Evolutionary conservation across 2,329 filamentous ascomycete species (phyloP), one percentile per base, ranked within the genome.

Genomic region (Aspergillus luchuensis): DNA sequence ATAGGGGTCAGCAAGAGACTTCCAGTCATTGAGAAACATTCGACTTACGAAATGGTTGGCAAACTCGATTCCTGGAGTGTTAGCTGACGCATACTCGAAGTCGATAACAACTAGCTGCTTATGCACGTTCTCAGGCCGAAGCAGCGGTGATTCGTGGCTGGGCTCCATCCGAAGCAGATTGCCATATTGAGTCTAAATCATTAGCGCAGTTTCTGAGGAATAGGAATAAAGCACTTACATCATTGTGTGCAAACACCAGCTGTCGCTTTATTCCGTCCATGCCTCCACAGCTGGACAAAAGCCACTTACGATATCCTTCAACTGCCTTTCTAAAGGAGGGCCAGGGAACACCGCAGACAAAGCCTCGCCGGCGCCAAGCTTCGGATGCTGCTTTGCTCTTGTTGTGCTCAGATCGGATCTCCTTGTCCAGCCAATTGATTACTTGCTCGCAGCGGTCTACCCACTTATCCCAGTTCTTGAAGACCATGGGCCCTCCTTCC

Each of bases 61-160:
- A 74, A 99, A 98, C 76, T 99, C 95, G 15, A 92, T 82, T 1
- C 92, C 95, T 0, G 87, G 88, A 0, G 89, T 83, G 73, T 98
- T 99, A 59, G 94, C 92, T 2, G 89, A 93, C 1, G 95, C 91
- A 73, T 99, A 99, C 72, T 99, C 95, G 71, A 99, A 99, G 75
- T 99, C 95, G 71, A 99, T 99, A 65, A 99, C 95, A 15, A 98
- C 85, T 13, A 99, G 85, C 77, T 96, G 94, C 76, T 96, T 98
- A 79, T 99, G 95, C 67, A 94, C 88, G 76, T 98, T 98, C 60
- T 91, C 88, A 0, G 95, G 92, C 53, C 95, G 86, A 10, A 97
- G 84, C 7, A 98, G 85, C 0, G 94, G 95, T 0, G 93, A 97
- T 68, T 92, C 89, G 52, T 82, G 84, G 41, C 80, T 79, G 2